Base-by-base conservation (phyloP, 2,329 filamentous ascomycete genomes). In the Fusarium redolens region DNA sequence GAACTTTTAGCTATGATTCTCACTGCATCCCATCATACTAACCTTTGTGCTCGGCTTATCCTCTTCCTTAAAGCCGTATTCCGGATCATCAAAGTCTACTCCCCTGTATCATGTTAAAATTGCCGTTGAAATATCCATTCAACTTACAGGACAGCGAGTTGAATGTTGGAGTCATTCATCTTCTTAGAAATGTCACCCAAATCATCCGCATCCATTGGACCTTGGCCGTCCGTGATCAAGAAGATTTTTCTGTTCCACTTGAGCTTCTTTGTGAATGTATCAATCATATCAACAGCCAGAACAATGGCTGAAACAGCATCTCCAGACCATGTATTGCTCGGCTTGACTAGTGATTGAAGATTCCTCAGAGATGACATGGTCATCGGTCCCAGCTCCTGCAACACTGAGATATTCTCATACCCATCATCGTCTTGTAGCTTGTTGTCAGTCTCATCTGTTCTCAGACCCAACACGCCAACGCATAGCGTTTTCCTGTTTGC, bases 31-130 rank as follows among this genome's bases (percentile, higher is more conserved):
- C 4, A 11, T 41, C 25, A n/a, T 62, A 57, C 59, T 44, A 78
- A 92, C 91, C 86, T 98, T 98, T 57, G 82, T 80, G 1, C 80
- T 73, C 22, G 91, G 84, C 80, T 99, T 99, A 72, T 93, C 89
- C 80, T 98, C 95, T 83, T 98, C 96, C 81, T 97, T 97, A 79
- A 94, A 93, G 45, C 95, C 95, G 78, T 92, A 97, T 4, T 97
- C 95, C 2, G 90, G 80, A 80, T 98, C 95, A 79, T 99, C 95
- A 81, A 99, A 98, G 80, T 99, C 96, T 22, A 97, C 90, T 18
- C 96, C 96, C 60, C 92, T 95, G 45, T 18, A 13, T 40, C 38
- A 10, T 47, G 60, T 81, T 66, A 81, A 76, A 52, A 37, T 5
- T 28, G 44, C 7, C 11, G 20, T 17, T 10, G n/a, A 8, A n/a